A percentile compares a stretch with the other conserved stretches of the same genome.
These are phyloP conservation scores for Dactylellina haptotyla DNA, from an alignment of 2,329 filamentous ascomycete species.

Conservation along the genomic window DNA sequence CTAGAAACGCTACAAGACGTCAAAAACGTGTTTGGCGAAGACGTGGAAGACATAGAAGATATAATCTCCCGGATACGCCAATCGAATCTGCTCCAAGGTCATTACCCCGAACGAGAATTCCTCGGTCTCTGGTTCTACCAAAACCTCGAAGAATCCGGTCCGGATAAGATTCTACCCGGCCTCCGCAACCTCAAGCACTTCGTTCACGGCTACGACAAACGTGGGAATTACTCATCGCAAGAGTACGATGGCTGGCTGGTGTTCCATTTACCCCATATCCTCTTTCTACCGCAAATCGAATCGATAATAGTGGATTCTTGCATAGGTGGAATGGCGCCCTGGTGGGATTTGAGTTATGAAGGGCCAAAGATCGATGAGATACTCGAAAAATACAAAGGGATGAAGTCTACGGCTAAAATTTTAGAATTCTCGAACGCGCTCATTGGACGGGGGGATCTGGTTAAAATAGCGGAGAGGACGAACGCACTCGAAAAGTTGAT, in stretches of 20 bases:
- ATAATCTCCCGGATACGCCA: neutral
- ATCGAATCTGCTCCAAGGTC: neutral
- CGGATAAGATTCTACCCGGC: neutral
- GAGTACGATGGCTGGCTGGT: neutral
- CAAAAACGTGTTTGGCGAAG: neutral
- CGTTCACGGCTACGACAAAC: neutral
- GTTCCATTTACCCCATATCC: neutral
- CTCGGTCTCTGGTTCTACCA: neutral
- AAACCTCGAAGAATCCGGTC: neutral
- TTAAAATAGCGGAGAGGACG: neutral
- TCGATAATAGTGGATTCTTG: neutral
- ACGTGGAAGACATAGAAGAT: neutral
- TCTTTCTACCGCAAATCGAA: slow-evolving; percentile 6
- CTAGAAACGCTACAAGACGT: neutral
- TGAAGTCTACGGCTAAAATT: neutral
- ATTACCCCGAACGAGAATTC: neutral
- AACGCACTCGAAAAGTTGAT: neutral
- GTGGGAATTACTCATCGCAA: neutral
- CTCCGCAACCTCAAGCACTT: slow-evolving; percentile 12
- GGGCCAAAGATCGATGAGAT: neutral
- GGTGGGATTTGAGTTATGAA: neutral
- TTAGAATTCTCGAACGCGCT: neutral
- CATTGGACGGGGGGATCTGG: neutral
- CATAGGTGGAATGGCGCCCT: neutral
- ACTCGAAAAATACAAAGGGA: neutral